Evolutionary conservation across 2,329 filamentous ascomycete species (phyloP).

Genomic region (Sarocladium brachiariae): DNA sequence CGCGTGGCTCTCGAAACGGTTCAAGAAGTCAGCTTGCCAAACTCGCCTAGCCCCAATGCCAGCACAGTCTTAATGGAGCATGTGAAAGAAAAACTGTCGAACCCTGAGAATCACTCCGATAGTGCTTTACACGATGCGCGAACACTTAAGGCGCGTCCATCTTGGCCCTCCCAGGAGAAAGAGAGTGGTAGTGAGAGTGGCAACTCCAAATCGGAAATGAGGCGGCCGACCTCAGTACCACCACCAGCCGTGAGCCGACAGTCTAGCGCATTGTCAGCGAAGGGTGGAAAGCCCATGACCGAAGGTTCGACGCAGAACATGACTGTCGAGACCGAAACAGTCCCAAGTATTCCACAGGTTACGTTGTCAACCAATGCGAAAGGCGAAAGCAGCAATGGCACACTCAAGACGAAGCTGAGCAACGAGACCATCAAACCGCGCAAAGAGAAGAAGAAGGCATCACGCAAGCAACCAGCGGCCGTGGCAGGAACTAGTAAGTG

Average conservation of each 20-base stretch:
- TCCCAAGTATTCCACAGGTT: conserved; percentile 82
- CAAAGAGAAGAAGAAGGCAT: conserved; percentile 80
- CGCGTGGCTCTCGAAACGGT: conserved; percentile 76
- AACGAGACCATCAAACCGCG: conserved; percentile 93
- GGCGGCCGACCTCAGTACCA: conserved; percentile 39
- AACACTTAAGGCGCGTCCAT: conserved; percentile 40
- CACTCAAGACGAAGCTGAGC: conserved; percentile 78
- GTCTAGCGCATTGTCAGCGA: conserved; percentile 57
- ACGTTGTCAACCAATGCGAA: conserved; percentile 62
- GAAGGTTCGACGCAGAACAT: conserved; percentile 82
- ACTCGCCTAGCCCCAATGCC: conserved; percentile 51
- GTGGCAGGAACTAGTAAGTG: conserved; percentile 65
- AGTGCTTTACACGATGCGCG: conserved; percentile 31
- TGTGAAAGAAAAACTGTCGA: conserved; percentile 41
- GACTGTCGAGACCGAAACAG: conserved; percentile 97
- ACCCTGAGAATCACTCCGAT: conserved; percentile 35
- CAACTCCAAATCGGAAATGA: conserved; percentile 36
- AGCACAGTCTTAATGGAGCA: conserved; percentile 42
- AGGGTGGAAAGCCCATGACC: conserved; percentile 62
- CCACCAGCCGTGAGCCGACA: conserved; percentile 54
- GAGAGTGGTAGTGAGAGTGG: conserved; percentile 64
- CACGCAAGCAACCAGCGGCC: conserved; percentile 67
- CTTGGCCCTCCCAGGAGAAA: conserved; percentile 25
- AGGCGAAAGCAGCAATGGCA: conserved; percentile 59
- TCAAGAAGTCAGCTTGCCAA: conserved; percentile 76